phyloP scores from a whole-genome alignment of 495 filamentous ascomycete genomes.

The Penicillium tannophilum region DNA sequence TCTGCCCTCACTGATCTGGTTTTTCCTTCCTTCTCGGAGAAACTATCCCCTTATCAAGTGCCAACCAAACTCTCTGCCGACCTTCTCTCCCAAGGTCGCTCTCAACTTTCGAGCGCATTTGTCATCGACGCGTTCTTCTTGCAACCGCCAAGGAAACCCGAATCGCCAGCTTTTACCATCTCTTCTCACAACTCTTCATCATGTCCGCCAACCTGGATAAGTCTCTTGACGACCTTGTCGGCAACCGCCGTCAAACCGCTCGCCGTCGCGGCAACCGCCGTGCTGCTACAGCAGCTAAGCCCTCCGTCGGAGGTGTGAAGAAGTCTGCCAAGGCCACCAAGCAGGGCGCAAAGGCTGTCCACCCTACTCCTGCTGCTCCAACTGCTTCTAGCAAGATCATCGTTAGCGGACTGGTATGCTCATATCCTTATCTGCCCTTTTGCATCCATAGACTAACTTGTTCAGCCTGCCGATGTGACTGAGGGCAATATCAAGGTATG shows the following conservation, averaged over 20 bases:
- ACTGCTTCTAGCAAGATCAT: constrained; percentile 88
- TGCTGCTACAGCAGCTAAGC: constrained; percentile 52
- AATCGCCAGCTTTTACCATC: constrained; percentile 21
- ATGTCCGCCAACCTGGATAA: constrained; percentile 96
- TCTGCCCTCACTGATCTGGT: constrained; percentile 13
- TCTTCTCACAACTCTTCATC: constrained; percentile 14
- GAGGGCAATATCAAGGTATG: constrained; percentile 99
- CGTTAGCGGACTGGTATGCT: constrained; percentile 93
- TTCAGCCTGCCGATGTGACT: constrained; percentile 88
- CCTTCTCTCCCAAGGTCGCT: constrained; percentile 17
- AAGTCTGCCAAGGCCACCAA: constrained; percentile 72
- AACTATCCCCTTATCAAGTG: background rate
- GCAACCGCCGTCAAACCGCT: constrained; percentile 62
- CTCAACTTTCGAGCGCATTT: constrained; percentile 12
- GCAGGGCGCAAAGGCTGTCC: constrained; percentile 60
- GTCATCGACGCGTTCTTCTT: constrained; percentile 18
- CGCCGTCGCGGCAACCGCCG: constrained; percentile 57
- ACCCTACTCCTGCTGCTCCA: constrained; percentile 59
- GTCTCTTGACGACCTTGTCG: constrained; percentile 95
- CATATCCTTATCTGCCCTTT: background rate
- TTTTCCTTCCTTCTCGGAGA: constrained; percentile 3
- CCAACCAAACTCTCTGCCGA: background rate
- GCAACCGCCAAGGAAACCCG: constrained; percentile 13
- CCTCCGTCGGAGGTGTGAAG: constrained; percentile 77
- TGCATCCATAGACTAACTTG: constrained; percentile 49